Conservation (phyloP, 1,139 yeast species). For the Suhomyces ambrosiae region DNA sequence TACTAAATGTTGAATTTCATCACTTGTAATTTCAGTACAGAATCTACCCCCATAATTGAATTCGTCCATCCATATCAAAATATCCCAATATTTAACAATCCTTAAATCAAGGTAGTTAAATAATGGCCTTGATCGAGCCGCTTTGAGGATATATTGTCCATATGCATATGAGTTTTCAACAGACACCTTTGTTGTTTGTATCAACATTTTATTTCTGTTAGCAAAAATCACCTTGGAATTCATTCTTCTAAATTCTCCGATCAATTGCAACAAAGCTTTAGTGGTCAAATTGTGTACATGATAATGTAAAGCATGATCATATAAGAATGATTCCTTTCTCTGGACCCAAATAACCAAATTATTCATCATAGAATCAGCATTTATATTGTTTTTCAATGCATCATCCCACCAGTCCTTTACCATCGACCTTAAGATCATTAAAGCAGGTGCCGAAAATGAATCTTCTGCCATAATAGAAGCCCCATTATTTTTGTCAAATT, state of each 20-base stretch:
- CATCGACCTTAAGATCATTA: slow-evolving; percentile 68
- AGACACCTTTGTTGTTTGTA: slow-evolving; percentile 73
- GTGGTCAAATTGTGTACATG: slow-evolving; percentile 87
- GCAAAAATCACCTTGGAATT: slow-evolving; percentile 83
- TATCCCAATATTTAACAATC: slow-evolving; percentile 85
- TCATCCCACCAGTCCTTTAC: slow-evolving; percentile 95
- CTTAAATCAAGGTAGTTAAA: slow-evolving; percentile 79
- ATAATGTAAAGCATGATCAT: slow-evolving; percentile 77
- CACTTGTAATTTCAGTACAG: slow-evolving; percentile 58
- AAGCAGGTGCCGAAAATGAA: slow-evolving; percentile 78
- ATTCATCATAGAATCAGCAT: slow-evolving; percentile 86
- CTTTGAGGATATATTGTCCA: slow-evolving; percentile 82
- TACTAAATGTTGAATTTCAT: slow-evolving; percentile 57
- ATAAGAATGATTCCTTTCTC: slow-evolving; percentile 67
- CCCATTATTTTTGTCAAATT: slow-evolving; percentile 44
- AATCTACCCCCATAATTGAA: slow-evolving; percentile 85
- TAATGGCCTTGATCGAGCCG: slow-evolving; percentile 77
- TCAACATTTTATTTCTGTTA: slow-evolving; percentile 69
- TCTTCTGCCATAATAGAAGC: slow-evolving; percentile 66
- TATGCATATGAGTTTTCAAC: slow-evolving; percentile 92
- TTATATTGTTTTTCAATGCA: slow-evolving; percentile 65
- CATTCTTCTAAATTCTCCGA: slow-evolving; percentile 76
- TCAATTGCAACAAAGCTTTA: slow-evolving; percentile 78
- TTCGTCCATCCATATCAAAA: slow-evolving; percentile 92
- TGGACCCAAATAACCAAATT: slow-evolving; percentile 88